A percentile compares a stretch with the other conserved stretches of the same genome.
Evolutionary conservation across 2,329 filamentous ascomycete species (phyloP).

Genomic region (Pseudogymnoascus sp.): DNA sequence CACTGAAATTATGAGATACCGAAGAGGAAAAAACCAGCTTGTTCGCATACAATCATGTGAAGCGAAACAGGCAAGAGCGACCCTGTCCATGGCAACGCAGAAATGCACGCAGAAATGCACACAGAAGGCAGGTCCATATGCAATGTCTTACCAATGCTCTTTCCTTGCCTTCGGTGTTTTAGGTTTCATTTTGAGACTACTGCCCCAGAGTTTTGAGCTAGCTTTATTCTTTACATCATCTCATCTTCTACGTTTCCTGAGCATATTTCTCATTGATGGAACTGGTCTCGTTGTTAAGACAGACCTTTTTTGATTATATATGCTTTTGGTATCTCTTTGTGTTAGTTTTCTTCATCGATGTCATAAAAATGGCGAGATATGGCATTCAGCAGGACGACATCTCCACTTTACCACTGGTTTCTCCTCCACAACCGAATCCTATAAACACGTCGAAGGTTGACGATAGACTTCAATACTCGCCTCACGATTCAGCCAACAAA

Average conservation of each 20-base stretch:
- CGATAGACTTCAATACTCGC: background rate
- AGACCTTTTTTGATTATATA: background rate
- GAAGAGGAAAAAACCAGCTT: no score
- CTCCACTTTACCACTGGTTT: background rate
- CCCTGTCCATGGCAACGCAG: background rate
- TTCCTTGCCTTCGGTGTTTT: background rate
- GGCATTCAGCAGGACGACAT: background rate
- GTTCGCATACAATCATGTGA: background rate
- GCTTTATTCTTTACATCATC: background rate
- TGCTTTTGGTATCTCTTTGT: constrained; percentile 2
- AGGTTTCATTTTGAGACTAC: background rate
- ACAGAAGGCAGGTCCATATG: background rate
- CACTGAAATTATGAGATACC: no score
- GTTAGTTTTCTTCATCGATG: background rate
- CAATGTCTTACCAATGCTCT: background rate
- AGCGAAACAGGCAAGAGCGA: background rate
- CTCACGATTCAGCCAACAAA: background rate
- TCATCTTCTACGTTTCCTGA: background rate
- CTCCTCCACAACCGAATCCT: background rate
- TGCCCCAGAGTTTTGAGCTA: background rate
- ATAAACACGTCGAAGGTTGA: background rate
- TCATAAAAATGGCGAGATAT: background rate
- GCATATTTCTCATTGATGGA: background rate
- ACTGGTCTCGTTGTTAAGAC: constrained; percentile 1
- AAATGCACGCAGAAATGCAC: background rate